These are phyloP conservation scores for Phytophthora europaea DNA, from an alignment of 352 stramenopile genomes.

Conservation along the genomic window DNA sequence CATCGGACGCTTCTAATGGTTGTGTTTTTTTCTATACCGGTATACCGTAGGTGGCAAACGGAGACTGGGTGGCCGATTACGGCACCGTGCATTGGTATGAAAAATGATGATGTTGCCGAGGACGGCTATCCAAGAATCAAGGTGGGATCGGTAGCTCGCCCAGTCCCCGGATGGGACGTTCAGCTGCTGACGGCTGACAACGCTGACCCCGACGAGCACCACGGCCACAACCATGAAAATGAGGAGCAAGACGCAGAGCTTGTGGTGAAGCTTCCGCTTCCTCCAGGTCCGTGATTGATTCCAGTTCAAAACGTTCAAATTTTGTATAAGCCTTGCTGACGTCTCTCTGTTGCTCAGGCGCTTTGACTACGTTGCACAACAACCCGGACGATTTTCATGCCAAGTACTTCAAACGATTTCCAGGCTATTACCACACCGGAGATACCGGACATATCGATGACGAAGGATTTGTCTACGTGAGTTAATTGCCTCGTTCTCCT, in stretches of 20 bases:
- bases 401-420: conserved; percentile 87
- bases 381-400: conserved; percentile 83
- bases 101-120: conserved; percentile 54
- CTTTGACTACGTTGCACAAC: conserved; percentile 88
- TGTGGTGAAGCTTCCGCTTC: conserved; percentile 86
- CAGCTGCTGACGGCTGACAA: conserved; percentile 70
- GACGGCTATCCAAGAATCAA: conserved; percentile 63
- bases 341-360: conserved; percentile 33
- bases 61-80: conserved; percentile 90
- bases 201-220: conserved; percentile 47
- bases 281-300: conserved; percentile 58
- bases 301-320: background rate
- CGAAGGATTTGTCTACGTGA: conserved; percentile 90
- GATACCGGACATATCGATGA: conserved; percentile 92
- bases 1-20: conserved; percentile 1
- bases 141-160: conserved; percentile 65
- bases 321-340: conserved; percentile 1
- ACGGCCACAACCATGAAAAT: conserved; percentile 61
- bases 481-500: conserved; percentile 5
- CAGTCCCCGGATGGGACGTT: conserved; percentile 90
- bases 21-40: conserved; percentile 6
- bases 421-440: conserved; percentile 92
- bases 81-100: conserved; percentile 77
- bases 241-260: conserved; percentile 72
- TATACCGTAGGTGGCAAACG: conserved; percentile 92